A percentile compares a stretch with the other conserved stretches of the same genome.
Evolutionary conservation across 116 monocot genomes (phyloP).

Genomic region (Phalaenopsis hybrid): DNA sequence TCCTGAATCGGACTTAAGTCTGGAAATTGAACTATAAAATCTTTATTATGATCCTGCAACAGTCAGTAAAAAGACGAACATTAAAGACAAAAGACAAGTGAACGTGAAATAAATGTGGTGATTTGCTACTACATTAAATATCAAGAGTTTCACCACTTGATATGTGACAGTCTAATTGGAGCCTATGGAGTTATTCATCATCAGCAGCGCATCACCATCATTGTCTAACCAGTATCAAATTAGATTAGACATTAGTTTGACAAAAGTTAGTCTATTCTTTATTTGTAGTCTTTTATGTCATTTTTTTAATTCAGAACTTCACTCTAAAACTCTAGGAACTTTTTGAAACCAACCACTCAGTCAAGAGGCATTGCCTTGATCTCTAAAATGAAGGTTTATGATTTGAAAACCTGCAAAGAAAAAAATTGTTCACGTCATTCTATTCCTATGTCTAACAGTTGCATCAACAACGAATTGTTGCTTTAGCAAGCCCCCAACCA

Average conservation of each 20-base stretch:
- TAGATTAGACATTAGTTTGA: neutral
- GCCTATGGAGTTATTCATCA: neutral
- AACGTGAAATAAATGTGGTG: neutral
- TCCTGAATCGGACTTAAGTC: slow-evolving; percentile 39
- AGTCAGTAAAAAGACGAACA: neutral
- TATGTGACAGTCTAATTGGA: neutral
- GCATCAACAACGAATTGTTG: too few relatives aligned
- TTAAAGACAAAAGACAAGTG: neutral
- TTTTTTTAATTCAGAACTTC: neutral
- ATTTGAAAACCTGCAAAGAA: too few relatives aligned
- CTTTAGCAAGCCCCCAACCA: too few relatives aligned
- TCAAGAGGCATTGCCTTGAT: too few relatives aligned
- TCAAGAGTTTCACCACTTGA: neutral
- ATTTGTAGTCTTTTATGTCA: neutral
- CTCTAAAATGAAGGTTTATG: too few relatives aligned
- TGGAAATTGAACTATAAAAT: slow-evolving; percentile 81
- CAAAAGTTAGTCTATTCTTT: neutral
- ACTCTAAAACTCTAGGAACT: neutral
- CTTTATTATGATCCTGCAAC: slow-evolving; percentile 80
- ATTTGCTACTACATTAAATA: neutral
- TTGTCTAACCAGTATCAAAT: neutral
- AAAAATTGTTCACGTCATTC: too few relatives aligned
- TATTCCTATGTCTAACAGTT: too few relatives aligned
- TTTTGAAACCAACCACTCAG: neutral
- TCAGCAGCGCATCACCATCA: neutral